Evolutionary conservation across 345 rosid genomes (phyloP).

Genomic region (Citrus sp.): DNA sequence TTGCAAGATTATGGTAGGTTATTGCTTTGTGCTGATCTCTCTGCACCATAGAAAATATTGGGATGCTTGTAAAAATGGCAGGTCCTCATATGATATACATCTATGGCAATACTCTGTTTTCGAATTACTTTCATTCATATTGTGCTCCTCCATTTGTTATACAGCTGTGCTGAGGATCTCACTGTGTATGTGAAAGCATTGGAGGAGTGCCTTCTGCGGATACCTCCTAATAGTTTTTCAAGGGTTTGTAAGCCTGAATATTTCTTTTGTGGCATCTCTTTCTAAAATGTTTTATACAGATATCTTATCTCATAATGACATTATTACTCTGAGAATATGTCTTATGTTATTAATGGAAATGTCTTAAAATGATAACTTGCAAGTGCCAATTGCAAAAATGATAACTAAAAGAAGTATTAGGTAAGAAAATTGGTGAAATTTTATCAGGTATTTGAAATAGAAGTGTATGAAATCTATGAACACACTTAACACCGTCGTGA

Average conservation of each 20-base stretch:
- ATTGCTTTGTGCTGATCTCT: constrained; percentile 1
- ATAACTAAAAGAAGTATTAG: background rate
- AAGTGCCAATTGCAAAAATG: background rate
- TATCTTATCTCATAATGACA: background rate
- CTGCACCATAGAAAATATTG: background rate
- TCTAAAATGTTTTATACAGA: background rate
- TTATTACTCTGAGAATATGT: background rate
- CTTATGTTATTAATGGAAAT: background rate
- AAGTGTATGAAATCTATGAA: background rate
- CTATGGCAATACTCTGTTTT: background rate
- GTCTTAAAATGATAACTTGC: background rate
- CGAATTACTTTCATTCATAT: background rate
- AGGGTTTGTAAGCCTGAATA: constrained; percentile 44
- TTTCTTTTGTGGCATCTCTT: constrained; percentile 3
- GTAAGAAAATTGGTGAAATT: background rate
- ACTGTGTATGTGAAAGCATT: constrained; percentile 65
- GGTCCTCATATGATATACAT: background rate
- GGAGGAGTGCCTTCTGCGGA: constrained; percentile 60
- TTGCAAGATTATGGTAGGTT: constrained; percentile 84
- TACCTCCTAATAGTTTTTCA: constrained; percentile 82
- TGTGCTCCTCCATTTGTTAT: constrained; percentile 16
- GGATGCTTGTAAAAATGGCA: background rate
- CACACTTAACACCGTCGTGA: background rate
- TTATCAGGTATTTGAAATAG: background rate
- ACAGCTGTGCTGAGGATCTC: constrained; percentile 76